phyloP scores from a whole-genome alignment of 1,139 yeast genomes.

The Candida sanyaensis region DNA sequence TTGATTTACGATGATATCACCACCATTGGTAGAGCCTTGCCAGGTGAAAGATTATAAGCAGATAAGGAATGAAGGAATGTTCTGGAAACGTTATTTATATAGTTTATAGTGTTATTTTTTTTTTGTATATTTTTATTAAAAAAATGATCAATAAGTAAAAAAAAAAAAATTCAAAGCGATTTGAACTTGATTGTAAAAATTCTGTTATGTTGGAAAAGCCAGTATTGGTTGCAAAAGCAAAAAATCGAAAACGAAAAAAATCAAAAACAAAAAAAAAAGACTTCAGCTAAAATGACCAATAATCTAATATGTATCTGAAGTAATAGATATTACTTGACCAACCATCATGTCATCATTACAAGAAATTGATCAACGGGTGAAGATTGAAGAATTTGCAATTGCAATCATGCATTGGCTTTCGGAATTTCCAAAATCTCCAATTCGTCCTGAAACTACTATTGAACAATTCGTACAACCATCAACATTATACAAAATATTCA shows the following conservation, averaged over 20 bases:
- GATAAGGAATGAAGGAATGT: conserved; percentile 1
- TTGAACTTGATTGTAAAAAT: background rate
- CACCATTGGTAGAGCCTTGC: conserved; percentile 48
- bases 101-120: conserved; percentile 1
- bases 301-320: too few species aligned
- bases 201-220: background rate
- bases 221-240: background rate
- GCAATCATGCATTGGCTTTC: conserved; percentile 28
- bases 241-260: background rate
- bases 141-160: background rate
- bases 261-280: background rate
- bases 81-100: conserved; percentile 7
- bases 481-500: conserved; percentile 16
- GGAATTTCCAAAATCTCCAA: conserved; percentile 23
- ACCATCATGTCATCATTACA: background rate
- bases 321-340: too few species aligned
- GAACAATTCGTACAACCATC: conserved; percentile 18
- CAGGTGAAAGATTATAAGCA: conserved; percentile 46
- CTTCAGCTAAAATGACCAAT: too few species aligned
- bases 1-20: conserved; percentile 70
- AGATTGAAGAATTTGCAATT: conserved; percentile 3
- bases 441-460: conserved; percentile 11
- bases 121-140: background rate
- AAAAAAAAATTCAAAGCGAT: background rate
- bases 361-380: background rate